Conservation (phyloP, 2,329 filamentous ascomycete species). For the Fusarium sp. region DNA sequence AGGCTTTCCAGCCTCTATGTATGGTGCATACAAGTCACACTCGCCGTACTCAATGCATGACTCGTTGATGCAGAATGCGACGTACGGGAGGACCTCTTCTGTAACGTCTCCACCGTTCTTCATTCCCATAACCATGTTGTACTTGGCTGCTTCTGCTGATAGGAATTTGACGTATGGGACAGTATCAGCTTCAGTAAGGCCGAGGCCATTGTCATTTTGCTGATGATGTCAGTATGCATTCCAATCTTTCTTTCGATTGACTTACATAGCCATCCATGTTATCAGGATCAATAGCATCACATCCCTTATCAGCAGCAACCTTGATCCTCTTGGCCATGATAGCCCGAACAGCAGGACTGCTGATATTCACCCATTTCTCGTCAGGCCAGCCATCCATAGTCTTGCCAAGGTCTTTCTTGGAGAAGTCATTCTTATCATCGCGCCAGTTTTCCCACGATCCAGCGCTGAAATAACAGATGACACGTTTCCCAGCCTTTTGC, state of each 20-base stretch:
- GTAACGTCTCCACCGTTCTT: slow-evolving; percentile 76
- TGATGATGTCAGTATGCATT: background rate
- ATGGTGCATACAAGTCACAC: slow-evolving; percentile 66
- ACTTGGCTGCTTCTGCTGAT: slow-evolving; percentile 61
- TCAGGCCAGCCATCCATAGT: slow-evolving; percentile 71
- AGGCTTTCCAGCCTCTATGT: slow-evolving; percentile 54
- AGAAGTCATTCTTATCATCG: slow-evolving; percentile 67
- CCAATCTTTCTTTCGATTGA: background rate
- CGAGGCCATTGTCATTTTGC: slow-evolving; percentile 70
- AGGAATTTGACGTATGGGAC: slow-evolving; percentile 71
- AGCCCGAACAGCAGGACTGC: slow-evolving; percentile 65
- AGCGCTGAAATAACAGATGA: slow-evolving; percentile 81
- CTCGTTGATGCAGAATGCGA: slow-evolving; percentile 76
- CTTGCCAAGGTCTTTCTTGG: slow-evolving; percentile 66
- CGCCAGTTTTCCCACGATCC: slow-evolving; percentile 74
- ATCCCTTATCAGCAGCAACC: slow-evolving; percentile 69
- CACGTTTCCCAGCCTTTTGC: slow-evolving; percentile 65
- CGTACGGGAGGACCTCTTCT: slow-evolving; percentile 55
- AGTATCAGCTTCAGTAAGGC: slow-evolving; percentile 66
- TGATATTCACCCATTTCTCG: slow-evolving; percentile 73
- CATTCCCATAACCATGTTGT: slow-evolving; percentile 70
- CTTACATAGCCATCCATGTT: slow-evolving; percentile 73
- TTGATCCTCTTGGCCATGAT: slow-evolving; percentile 72
- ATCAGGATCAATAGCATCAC: slow-evolving; percentile 76
- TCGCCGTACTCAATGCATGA: slow-evolving; percentile 71